phyloP scores from a whole-genome alignment of 2,329 filamentous ascomycete genomes.

The Dendryphion nanum region DNA sequence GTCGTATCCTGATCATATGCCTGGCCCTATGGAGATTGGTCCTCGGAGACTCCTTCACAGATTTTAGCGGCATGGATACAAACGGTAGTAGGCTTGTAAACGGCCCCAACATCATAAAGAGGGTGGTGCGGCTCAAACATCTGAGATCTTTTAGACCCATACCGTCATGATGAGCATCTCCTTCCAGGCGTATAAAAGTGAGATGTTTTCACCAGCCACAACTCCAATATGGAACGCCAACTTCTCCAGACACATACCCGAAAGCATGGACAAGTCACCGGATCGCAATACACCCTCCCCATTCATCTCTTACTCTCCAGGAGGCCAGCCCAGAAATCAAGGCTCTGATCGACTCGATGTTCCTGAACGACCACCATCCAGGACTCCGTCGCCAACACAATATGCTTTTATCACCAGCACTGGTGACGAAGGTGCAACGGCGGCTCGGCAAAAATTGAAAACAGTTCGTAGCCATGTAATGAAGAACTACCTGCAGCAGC shows the following conservation, averaged over 20 bases:
- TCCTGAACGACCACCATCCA: background rate
- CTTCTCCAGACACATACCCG: background rate
- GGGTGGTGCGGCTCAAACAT: too few species aligned
- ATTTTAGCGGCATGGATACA: too few species aligned
- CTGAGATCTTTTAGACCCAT: too few species aligned
- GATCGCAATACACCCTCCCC: background rate
- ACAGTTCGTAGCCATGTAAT: conserved; percentile 24
- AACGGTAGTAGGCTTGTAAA: too few species aligned
- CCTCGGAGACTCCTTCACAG: too few species aligned
- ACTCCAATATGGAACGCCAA: too few species aligned
- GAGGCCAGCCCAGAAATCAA: background rate
- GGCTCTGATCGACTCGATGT: background rate
- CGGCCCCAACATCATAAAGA: too few species aligned
- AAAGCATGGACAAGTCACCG: background rate
- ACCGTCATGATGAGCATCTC: too few species aligned
- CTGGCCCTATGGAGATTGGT: too few species aligned
- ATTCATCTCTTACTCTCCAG: background rate
- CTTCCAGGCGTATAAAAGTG: too few species aligned
- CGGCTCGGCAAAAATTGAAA: conserved; percentile 17
- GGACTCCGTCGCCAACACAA: conserved; percentile 10
- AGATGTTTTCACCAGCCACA: too few species aligned
- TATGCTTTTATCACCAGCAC: conserved; percentile 22
- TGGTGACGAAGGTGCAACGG: conserved; percentile 13
- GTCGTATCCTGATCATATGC: too few species aligned
- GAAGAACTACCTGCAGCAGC: conserved; percentile 20